These are phyloP conservation scores for Conoideocrella luteorostrata DNA, from an alignment of 2,329 filamentous ascomycete species.

Conservation along the genomic window DNA sequence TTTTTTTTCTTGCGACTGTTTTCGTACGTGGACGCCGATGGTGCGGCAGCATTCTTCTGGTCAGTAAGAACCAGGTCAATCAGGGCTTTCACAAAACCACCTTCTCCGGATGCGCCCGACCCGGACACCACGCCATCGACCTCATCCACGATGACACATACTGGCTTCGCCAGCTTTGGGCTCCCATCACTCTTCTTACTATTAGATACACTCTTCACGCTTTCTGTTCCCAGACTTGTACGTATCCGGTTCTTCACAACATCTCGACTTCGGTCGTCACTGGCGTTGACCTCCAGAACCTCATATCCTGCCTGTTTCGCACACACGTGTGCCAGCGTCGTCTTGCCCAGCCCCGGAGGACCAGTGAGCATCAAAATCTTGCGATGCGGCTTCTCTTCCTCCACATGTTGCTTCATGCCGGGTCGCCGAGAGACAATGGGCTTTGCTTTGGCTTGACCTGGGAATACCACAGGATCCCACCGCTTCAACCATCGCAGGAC, in stretches of 20 bases:
- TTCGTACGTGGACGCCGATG: conserved; percentile 16
- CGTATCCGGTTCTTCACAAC: conserved; percentile 88
- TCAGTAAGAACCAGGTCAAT: conserved; percentile 85
- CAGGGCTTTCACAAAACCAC: conserved; percentile 89
- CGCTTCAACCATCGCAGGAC: conserved; percentile 90
- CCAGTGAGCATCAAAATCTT: conserved; percentile 90
- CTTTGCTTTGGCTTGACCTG: conserved; percentile 60
- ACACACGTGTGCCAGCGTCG: conserved; percentile 91
- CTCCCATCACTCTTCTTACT: conserved; percentile 47
- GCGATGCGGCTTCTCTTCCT: conserved; percentile 70
- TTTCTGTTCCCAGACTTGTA: conserved; percentile 90
- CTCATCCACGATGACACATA: conserved; percentile 93
- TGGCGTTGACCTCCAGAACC: conserved; percentile 94
- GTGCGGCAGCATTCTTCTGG: conserved; percentile 60
- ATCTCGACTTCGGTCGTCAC: conserved; percentile 82
- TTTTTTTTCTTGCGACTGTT: conserved; percentile 55
- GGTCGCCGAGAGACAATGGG: conserved; percentile 36
- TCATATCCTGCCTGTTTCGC: conserved; percentile 94
- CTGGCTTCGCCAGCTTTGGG: conserved; percentile 71
- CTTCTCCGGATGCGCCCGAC: conserved; percentile 71
- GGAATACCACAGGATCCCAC: conserved; percentile 92
- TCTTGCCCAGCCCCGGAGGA: conserved; percentile 90
- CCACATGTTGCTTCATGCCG: conserved; percentile 34
- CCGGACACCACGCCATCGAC: conserved; percentile 90
- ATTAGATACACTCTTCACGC: conserved; percentile 70